These are phyloP conservation scores for Pseudoneurospora amorphoporcata DNA, from an alignment of 495 filamentous ascomycete species.

Conservation along the genomic window DNA sequence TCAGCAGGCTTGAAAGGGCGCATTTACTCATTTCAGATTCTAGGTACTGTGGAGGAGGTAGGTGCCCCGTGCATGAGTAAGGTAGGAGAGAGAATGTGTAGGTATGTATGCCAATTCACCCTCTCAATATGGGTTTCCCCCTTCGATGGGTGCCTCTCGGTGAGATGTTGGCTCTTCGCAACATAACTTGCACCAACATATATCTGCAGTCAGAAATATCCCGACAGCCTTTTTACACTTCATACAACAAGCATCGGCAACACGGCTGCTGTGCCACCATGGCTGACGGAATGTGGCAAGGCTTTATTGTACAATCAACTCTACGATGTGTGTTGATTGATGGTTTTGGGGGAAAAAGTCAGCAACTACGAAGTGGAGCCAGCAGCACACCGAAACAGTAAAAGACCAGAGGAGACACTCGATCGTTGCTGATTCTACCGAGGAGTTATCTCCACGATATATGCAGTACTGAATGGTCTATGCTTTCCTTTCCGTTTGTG, in stretches of 20 bases:
- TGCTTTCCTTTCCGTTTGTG: no score
- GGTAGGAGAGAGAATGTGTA: neutral
- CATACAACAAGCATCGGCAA: neutral
- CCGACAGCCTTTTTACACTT: neutral
- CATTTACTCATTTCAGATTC: neutral
- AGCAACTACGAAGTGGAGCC: neutral
- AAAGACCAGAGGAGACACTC: neutral
- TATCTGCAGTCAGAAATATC: neutral
- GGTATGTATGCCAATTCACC: neutral
- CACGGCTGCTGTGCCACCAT: neutral
- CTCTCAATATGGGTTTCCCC: neutral
- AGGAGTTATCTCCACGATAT: neutral
- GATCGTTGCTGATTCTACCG: neutral
- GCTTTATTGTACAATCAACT: neutral
- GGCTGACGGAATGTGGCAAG: neutral
- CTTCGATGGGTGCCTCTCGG: neutral
- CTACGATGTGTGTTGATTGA: neutral
- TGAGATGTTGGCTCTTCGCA: neutral
- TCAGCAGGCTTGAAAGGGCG: neutral
- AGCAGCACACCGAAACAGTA: neutral
- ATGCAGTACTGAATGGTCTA: neutral
- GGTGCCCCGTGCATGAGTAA: neutral
- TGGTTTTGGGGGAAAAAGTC: neutral
- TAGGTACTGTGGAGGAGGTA: neutral
- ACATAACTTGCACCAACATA: neutral